Percentiles rank a stretch among this genome's conserved stretches.
Conservation (phyloP, 148 eudicot genomes). For the Persicaria tinctoria region DNA sequence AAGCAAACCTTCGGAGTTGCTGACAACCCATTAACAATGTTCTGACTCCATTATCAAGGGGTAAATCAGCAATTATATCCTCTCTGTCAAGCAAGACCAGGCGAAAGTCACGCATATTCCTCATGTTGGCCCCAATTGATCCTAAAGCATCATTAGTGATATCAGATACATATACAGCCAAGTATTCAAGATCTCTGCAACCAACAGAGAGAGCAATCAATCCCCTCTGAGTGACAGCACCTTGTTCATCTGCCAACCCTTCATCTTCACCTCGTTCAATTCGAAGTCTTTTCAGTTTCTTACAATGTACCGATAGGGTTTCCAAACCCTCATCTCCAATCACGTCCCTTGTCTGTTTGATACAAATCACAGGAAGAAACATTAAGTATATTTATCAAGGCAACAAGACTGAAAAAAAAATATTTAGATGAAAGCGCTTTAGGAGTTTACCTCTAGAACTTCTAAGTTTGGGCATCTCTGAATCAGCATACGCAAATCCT, state of each 20-base stretch:
- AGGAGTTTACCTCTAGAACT: slow-evolving; percentile 70
- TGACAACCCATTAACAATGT: slow-evolving; percentile 66
- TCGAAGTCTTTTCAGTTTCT: slow-evolving; percentile 60
- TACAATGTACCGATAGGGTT: slow-evolving; percentile 55
- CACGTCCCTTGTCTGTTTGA: slow-evolving; percentile 67
- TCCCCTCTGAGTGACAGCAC: slow-evolving; percentile 77
- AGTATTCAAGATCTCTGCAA: slow-evolving; percentile 65
- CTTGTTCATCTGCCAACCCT: slow-evolving; percentile 57
- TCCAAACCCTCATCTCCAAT: slow-evolving; percentile 87
- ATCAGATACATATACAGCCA: slow-evolving; percentile 78
- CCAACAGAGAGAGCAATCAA: slow-evolving; percentile 66
- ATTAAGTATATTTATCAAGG: not conserved
- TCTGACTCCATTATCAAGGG: slow-evolving; percentile 85
- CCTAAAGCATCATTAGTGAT: slow-evolving; percentile 72
- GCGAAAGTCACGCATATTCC: slow-evolving; percentile 64
- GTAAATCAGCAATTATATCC: slow-evolving; percentile 61
- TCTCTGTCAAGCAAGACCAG: slow-evolving; percentile 75
- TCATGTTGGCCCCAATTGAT: slow-evolving; percentile 47
- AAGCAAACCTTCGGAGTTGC: slow-evolving; percentile 64
- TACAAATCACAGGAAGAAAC: not conserved
- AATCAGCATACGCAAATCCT: slow-evolving; percentile 59
- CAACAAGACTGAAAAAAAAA: not conserved
- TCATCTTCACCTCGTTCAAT: slow-evolving; percentile 85
- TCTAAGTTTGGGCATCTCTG: slow-evolving; percentile 85
- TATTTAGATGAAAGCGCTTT: not conserved